Base-by-base conservation (phyloP, 1,284 basidiomycete species). In the Irpex rosettiformis region DNA sequence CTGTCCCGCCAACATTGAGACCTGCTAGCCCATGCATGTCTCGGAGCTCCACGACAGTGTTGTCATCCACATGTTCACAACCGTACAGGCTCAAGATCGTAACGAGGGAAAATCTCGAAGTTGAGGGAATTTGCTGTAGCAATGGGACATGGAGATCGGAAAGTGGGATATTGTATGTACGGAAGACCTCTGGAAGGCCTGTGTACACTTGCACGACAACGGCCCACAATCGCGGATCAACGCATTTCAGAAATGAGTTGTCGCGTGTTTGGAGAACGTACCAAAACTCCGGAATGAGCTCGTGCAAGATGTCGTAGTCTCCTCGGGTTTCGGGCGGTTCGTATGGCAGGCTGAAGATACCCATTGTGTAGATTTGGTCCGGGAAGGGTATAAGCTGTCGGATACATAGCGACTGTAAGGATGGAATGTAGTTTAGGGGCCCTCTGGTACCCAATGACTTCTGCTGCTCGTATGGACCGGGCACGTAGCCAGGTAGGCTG, bases 181-280 rank as follows among this genome's bases (percentile, higher is more conserved):
- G 70, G 49, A 86, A 75, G 4, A 58, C 52, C 0, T 67, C 51
- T 0, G 88, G 87, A 5, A 88, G 74, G 21, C 73, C 67, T 55
- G 77, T 69, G 63, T 82, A 86, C 40, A 88, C 64, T 64, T 89
- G 88, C 3, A 80, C 72, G 27, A 91, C 58, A 10, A 78, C 72
- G 0, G 79, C 82, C 86, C 88, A 89, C 10, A 88, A 70, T 10
- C 78, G 74, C 0, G 88, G 86, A 63, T 87, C 81, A 3, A 79
- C 66, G 0, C 60, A 53, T 21, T 33, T 55, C 18, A 42, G 70
- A 64, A 57, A 70, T 54, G 37, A 18, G 10, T 42, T 11, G 58
- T 71, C 65, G 58, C 75, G 58, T 10, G 69, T 47, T 69, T 55
- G 37, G 13, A 63, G 60, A 28, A 24, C 58, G 47, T 51, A 58